phyloP scores from a whole-genome alignment of 768 basidiomycete species.

The Lactarius hatsudake region DNA sequence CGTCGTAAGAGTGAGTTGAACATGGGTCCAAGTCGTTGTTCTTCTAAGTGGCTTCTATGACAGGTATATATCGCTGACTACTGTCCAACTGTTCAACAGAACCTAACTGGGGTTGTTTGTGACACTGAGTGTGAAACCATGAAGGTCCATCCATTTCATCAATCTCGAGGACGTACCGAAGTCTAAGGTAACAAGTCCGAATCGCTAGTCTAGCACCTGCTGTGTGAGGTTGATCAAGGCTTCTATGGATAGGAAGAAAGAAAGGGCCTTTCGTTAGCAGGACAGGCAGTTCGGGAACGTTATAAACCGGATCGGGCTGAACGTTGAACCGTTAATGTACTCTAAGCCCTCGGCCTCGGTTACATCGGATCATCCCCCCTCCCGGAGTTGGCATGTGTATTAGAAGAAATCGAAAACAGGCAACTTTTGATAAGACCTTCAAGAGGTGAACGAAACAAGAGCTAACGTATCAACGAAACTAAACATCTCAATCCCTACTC shows the following conservation, averaged over 20 bases:
- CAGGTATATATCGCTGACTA: neutral
- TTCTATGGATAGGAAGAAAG: neutral
- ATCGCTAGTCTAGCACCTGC: neutral
- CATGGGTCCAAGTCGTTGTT: neutral
- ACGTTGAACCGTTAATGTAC: neutral
- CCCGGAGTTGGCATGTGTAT: neutral
- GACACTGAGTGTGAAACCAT: no score
- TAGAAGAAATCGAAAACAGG: neutral
- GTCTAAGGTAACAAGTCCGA: neutral
- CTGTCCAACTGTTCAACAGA: neutral
- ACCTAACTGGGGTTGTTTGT: no score
- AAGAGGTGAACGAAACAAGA: neutral
- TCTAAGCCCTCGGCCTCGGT: neutral
- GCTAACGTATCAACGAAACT: neutral
- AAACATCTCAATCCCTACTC: constrained; percentile 25
- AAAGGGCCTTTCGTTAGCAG: neutral
- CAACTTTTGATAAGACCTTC: neutral
- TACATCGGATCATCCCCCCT: neutral
- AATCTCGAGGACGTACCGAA: neutral
- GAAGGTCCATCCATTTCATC: neutral
- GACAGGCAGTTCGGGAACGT: neutral
- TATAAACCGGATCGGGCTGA: neutral
- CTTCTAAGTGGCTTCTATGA: neutral
- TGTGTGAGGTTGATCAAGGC: neutral
- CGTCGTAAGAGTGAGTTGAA: constrained; percentile 6